Evolutionary conservation across 2,329 filamentous ascomycete species (phyloP), one percentile per base, ranked within the genome.

Genomic region (Aureobasidium pullulans): DNA sequence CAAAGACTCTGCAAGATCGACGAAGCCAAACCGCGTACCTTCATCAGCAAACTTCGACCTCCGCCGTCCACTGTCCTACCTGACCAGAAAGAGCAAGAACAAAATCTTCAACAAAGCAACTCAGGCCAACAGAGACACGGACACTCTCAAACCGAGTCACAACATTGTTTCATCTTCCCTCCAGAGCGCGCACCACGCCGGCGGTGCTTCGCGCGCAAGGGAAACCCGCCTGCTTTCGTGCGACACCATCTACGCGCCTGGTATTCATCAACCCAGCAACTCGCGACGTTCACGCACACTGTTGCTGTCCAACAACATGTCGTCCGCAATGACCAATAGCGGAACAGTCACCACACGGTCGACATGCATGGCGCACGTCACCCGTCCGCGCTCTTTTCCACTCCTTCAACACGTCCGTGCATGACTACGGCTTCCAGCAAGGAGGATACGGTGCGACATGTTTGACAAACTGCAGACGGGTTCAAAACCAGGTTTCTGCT

Each of bases 101-200:
- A 36, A 36, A 36, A 36, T 9, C 6, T 16, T n/a, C 13, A 6
- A 10, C 11, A 42, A 16, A 7, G 11, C 13, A n/a, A 15, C 39
- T 42, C 39, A 42, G 10, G 6, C 37, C 50, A 34, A n/a, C 50
- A 37, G 19, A 43, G 28, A 54, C 50, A 54, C 28, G 29, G 37
- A 32, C 28, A 31, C 15, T 9, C 16, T 42, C 29, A 43, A 54
- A 43, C 28, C 50, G n/a, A 43, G 29, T 19, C 37, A 54, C 50
- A 43, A 43, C 39, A 34, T 54, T 23, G 50, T 54, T 54, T 54
- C 50, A 54, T 43, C 37, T 19, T 19, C 28, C 50, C 6, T n/a
- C 13, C 36, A 2, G 23, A 34, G 37, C 50, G 50, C 39, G 37
- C 50, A 34, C 39, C 39, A 54, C 39, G 39, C 50, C 50, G 10